Conservation (phyloP, 768 basidiomycete species). For the Chalciporus sphaerocephalus region DNA sequence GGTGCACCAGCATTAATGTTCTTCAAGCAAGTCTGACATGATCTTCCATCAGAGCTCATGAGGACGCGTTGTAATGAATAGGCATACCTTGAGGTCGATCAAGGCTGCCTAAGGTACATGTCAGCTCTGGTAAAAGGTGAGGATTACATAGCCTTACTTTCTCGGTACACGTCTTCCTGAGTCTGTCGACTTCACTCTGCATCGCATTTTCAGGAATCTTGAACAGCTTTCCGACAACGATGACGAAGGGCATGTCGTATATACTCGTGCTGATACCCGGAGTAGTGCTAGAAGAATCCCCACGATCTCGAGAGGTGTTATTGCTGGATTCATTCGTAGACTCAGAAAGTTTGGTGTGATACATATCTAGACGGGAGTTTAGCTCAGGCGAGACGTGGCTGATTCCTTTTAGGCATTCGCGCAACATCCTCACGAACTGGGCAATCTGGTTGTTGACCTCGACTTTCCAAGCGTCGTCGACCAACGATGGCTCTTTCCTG, state of each 20-base stretch:
- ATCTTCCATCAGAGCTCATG: slow-evolving; percentile 8
- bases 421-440: slow-evolving; percentile 79
- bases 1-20: slow-evolving; percentile 79
- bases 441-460: slow-evolving; percentile 92
- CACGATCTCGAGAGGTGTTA: slow-evolving; percentile 54
- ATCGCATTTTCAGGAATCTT: slow-evolving; percentile 64
- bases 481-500: slow-evolving; percentile 82
- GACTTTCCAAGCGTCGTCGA: slow-evolving; percentile 86
- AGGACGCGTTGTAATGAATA: background rate
- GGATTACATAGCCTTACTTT: slow-evolving; percentile 43
- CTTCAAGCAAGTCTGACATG: slow-evolving; percentile 70
- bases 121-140: background rate
- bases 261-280: slow-evolving; percentile 44
- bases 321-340: slow-evolving; percentile 62
- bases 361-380: slow-evolving; percentile 74
- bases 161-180: slow-evolving; percentile 65
- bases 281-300: slow-evolving; percentile 42
- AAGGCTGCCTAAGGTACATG: slow-evolving; percentile 61
- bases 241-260: slow-evolving; percentile 75
- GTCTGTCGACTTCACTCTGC: slow-evolving; percentile 67
- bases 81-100: slow-evolving; percentile 73
- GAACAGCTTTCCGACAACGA: slow-evolving; percentile 66
- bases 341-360: slow-evolving; percentile 73
- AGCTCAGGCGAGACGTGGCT: slow-evolving; percentile 84
- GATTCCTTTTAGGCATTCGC: slow-evolving; percentile 69